phyloP scores from a whole-genome alignment of 2,329 filamentous ascomycete genomes.

The Botrytis fabae region DNA sequence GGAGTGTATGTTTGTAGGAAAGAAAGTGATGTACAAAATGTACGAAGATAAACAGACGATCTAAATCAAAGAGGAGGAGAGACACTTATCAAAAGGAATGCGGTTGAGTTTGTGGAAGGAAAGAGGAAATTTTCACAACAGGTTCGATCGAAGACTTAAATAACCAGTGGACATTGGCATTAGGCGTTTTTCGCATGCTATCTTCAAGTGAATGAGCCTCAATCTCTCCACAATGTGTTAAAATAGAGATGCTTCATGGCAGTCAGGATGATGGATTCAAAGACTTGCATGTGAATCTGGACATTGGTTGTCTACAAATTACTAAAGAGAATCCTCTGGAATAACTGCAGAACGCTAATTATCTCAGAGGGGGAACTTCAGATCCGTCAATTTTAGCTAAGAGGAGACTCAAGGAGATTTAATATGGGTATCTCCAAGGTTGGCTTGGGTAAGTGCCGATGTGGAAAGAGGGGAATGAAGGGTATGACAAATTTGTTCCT shows the following conservation, averaged over 20 bases:
- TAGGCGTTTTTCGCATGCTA: neutral
- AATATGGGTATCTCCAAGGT: neutral
- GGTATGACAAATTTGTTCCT: neutral
- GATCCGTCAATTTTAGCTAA: constrained; percentile 1
- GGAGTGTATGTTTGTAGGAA: neutral
- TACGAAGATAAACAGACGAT: neutral
- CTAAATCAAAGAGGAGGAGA: neutral
- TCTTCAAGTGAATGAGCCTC: neutral
- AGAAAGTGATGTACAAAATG: neutral
- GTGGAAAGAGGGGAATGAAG: neutral
- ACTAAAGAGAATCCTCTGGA: neutral
- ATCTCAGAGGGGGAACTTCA: neutral
- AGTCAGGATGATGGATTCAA: neutral
- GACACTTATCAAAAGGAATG: constrained; percentile 5
- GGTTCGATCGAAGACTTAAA: neutral
- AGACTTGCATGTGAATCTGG: neutral
- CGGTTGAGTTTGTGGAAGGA: neutral
- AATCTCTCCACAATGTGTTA: neutral
- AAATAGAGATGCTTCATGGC: neutral
- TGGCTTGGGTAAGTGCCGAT: neutral
- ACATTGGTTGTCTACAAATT: neutral
- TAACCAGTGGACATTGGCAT: neutral
- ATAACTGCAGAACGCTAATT: neutral
- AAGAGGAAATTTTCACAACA: neutral
- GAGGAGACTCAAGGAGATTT: neutral